A percentile compares a stretch with the other conserved stretches of the same genome.
These are phyloP conservation scores for Nothophytophthora sp. DNA, from an alignment of 352 stramenopile species.

Conservation along the genomic window DNA sequence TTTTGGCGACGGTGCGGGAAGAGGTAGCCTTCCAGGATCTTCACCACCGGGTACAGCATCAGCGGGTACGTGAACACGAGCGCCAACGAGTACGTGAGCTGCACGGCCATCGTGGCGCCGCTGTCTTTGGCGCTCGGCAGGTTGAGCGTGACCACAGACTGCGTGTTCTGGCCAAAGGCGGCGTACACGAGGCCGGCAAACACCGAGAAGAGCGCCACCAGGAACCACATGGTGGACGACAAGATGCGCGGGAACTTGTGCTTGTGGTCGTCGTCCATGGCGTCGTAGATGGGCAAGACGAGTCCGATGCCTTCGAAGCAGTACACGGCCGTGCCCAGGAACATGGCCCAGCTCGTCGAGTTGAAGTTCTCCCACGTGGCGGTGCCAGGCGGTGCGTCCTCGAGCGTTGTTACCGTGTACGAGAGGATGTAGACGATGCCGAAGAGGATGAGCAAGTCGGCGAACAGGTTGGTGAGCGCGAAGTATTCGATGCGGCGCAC, in stretches of 20 bases:
- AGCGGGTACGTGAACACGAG: conserved; percentile 65
- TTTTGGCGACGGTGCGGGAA: conserved; percentile 41
- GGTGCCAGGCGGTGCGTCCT: conserved; percentile 17
- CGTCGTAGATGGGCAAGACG: conserved; percentile 59
- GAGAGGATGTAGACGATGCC: conserved; percentile 53
- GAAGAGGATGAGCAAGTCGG: conserved; percentile 54
- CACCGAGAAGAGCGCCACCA: conserved; percentile 42
- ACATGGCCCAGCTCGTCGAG: conserved; percentile 53
- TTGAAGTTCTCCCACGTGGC: conserved; percentile 64
- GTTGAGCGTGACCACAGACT: conserved; percentile 60
- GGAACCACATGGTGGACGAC: conserved; percentile 37
- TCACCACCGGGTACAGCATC: conserved; percentile 70
- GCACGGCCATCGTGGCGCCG: conserved; percentile 50
- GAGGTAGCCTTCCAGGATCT: conserved; percentile 58
- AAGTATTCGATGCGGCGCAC: conserved; percentile 70
- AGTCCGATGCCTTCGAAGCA: conserved; percentile 66
- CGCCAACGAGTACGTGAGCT: conserved; percentile 60
- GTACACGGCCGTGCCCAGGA: conserved; percentile 63
- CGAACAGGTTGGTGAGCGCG: conserved; percentile 57
- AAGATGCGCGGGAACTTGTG: conserved; percentile 57
- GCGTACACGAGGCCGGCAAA: conserved; percentile 50
- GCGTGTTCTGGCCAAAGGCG: conserved; percentile 42
- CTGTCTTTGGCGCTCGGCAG: conserved; percentile 46
- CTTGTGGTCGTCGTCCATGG: conserved; percentile 48
- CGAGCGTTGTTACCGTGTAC: conserved; percentile 41